A percentile compares a stretch with the other conserved stretches of the same genome.
Conservation (phyloP, 1,284 basidiomycete genomes). For the Ustilago sp. region DNA sequence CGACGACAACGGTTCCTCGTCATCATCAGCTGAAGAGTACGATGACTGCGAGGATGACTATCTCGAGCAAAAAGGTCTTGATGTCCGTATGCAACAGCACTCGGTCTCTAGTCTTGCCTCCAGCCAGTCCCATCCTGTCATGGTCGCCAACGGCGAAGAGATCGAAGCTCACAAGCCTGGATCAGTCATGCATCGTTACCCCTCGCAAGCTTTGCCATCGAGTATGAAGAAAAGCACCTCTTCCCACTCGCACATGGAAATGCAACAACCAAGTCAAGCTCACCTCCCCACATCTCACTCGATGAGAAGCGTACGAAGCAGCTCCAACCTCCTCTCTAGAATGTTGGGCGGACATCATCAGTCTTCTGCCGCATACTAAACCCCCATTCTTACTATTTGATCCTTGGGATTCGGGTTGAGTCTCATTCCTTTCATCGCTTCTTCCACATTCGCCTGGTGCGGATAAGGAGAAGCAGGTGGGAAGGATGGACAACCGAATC, state of each 20-base stretch:
- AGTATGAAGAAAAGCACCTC: constrained; percentile 58
- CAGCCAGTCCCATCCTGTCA: constrained; percentile 39
- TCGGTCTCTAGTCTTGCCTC: constrained; percentile 34
- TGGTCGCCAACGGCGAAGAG: constrained; percentile 41
- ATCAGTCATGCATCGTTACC: constrained; percentile 60
- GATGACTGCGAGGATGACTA: constrained; percentile 65
- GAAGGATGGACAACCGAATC: constrained; percentile 45
- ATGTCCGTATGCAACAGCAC: constrained; percentile 53
- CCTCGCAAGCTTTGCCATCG: constrained; percentile 57
- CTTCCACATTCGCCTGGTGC: constrained; percentile 33
- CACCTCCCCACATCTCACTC: constrained; percentile 42
- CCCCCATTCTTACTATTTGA: constrained; percentile 14
- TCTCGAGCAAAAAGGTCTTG: constrained; percentile 54
- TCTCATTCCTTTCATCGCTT: constrained; percentile 19
- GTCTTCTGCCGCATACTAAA: constrained; percentile 47
- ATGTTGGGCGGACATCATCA: constrained; percentile 58
- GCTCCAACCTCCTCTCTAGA: constrained; percentile 57
- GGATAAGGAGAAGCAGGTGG: neutral
- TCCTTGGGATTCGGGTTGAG: constrained; percentile 46
- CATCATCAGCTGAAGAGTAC: constrained; percentile 65
- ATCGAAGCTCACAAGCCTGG: constrained; percentile 44
- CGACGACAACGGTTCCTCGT: constrained; percentile 67
- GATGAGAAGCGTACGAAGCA: constrained; percentile 59
- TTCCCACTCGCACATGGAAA: constrained; percentile 51
- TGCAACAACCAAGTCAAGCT: constrained; percentile 54